Evolutionary conservation across 2,329 filamentous ascomycete genomes (phyloP), one percentile per base, ranked within the genome.

Genomic region (Ophiostoma himal-ulmi): DNA sequence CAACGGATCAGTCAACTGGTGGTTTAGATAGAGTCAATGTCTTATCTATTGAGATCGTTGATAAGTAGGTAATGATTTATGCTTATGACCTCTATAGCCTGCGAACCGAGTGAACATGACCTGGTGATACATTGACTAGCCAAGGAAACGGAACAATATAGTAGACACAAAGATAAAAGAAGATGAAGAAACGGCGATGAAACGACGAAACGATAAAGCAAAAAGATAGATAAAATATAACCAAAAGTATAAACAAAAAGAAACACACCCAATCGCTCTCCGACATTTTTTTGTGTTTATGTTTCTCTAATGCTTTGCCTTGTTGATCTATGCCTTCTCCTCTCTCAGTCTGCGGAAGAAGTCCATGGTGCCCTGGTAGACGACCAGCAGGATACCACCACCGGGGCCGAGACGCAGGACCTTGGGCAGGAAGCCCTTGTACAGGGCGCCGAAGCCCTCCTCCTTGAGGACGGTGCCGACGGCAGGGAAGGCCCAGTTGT

Each of bases 381-480:
- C 91, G 70, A 94, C 92, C 60, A 96, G 84, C 71, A 96, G 83
- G 76, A 96, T 91, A 80, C 85, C 85, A 75, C 85, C 80, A 73
- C 82, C 90, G 37, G 91, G 91, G 72, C 90, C 88, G 74, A 91
- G 79, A 81, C 91, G 84, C 73, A 96, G 84, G 48, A 97, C 95
- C 87, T 99, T 99, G 75, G 95, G 95, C 73, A 95, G 78, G 86
- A 99, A 99, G 20, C 95, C 95, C 86, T 98, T 99, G 86, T 99
- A 99, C 72, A 99, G 84, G 54, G 95, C 95, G 67, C 81, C 82
- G 78, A 97, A 94, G 5, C 95, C 95, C 81, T 99, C 95, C 82
- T 99, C 95, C 82, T 88, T 92, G 81, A 93, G 89, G 72, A 99
- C 92, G 8, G 92, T 95, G 70, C 86, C 89, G 68, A 97, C 84